Evolutionary conservation across 257 asterid genomes (phyloP), one percentile per base, ranked within the genome.

Genomic region (Plantago major): DNA sequence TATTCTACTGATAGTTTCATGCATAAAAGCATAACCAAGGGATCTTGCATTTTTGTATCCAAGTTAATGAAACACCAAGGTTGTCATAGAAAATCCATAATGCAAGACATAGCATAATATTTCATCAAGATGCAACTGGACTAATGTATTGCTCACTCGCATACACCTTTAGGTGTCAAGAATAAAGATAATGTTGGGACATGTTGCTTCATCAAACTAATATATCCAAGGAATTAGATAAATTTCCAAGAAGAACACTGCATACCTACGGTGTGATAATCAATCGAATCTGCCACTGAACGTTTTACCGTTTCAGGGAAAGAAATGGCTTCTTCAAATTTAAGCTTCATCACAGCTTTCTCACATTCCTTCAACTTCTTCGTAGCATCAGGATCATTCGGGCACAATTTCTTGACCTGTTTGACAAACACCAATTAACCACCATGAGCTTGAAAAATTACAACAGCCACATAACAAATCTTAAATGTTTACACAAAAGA

Each of bases 311-410:
- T 67, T 63, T 77, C 83, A 70, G 97, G 97, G 38, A 73, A 85
- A 11, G 97, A 73, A 44, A 93, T 93, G 56, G 97, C 99, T 79
- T 93, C 97, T 78, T 93, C 99, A 78, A 93, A 93, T 74, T 93
- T 89, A 43, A 85, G 83, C 73, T 85, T 93, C 97, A 85, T 87
- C 68, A 93, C 97, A 9, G 94, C 96, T 62, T 89, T 93, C 83
- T 93, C 95, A 58, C 97, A 93, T 68, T 93, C 97, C 80, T 81
- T 93, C 81, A 93, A 69, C 80, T 89, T 93, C 79, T 84, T 89
- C 58, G 95, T 54, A 51, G 99, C 99, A 78, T 93, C 99, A 46
- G 95, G 95, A 68, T 89, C 99, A 61, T 85, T 93, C 16, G 99
- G 99, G 65, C 82, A 76, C 52, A 93, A 47, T 71, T 46, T 93